phyloP scores from a whole-genome alignment of 2,329 filamentous ascomycete species.

The Colletotrichum sp. region DNA sequence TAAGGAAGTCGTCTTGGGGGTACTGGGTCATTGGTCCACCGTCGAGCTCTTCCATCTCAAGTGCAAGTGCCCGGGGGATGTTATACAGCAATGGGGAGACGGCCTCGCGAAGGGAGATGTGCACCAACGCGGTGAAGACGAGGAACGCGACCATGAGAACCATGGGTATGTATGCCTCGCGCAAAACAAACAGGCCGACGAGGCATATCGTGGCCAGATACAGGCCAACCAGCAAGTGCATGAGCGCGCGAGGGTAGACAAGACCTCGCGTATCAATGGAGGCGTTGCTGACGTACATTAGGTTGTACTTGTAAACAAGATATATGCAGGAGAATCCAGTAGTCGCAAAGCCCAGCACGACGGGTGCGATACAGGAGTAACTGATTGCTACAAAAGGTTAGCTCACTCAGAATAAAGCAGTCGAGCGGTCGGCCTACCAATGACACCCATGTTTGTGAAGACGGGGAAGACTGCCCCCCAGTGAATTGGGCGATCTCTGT shows the following conservation, averaged over 20 bases:
- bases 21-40: neutral
- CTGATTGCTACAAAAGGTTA: slow-evolving; percentile 65
- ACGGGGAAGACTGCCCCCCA: slow-evolving; percentile 86
- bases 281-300: slow-evolving; percentile 85
- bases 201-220: slow-evolving; percentile 85
- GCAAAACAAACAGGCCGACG: slow-evolving; percentile 82
- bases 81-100: slow-evolving; percentile 78
- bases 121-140: slow-evolving; percentile 77
- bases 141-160: slow-evolving; percentile 79
- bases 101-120: slow-evolving; percentile 74
- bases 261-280: slow-evolving; percentile 86
- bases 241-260: slow-evolving; percentile 84
- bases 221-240: slow-evolving; percentile 83
- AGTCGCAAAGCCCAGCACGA: slow-evolving; percentile 82
- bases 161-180: slow-evolving; percentile 68
- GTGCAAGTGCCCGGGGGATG: slow-evolving; percentile 73
- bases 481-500: slow-evolving; percentile 71
- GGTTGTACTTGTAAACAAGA: slow-evolving; percentile 86
- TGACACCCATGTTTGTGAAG: slow-evolving; percentile 81
- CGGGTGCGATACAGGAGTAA: slow-evolving; percentile 85
- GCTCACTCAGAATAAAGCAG: neutral
- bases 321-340: slow-evolving; percentile 83
- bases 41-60: slow-evolving; percentile 52
- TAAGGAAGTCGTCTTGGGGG: slow-evolving; percentile 10
- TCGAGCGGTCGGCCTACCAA: slow-evolving; percentile 58